Conservation (phyloP, 2,329 filamentous ascomycete genomes). For the Metarhizium sp. region DNA sequence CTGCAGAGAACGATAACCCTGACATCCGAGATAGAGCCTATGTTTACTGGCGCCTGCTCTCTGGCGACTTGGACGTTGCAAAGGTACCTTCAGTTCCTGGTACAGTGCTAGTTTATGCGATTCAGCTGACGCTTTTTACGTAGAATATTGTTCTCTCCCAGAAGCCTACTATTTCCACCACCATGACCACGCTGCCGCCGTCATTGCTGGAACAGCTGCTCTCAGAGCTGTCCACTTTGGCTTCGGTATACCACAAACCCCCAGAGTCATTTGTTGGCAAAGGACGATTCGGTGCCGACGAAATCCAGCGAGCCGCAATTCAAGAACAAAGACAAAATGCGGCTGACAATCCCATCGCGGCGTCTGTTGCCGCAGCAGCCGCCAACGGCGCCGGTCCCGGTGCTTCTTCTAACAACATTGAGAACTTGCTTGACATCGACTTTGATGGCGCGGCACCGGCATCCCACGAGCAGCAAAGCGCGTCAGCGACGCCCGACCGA, state of each 20-base stretch:
- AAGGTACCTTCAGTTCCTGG: constrained; percentile 46
- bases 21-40: constrained; percentile 96
- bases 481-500: constrained; percentile 56
- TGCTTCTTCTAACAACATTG: constrained; percentile 64
- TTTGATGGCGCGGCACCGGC: constrained; percentile 90
- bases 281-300: constrained; percentile 86
- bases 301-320: constrained; percentile 89
- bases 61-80: constrained; percentile 80
- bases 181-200: constrained; percentile 80
- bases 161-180: constrained; percentile 88
- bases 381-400: constrained; percentile 49
- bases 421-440: constrained; percentile 93
- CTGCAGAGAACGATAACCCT: constrained; percentile 91
- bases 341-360: constrained; percentile 88
- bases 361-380: constrained; percentile 66
- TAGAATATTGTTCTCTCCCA: constrained; percentile 81
- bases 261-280: constrained; percentile 97
- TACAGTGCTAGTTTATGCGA: background rate
- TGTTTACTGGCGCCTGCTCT: constrained; percentile 94
- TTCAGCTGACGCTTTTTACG: background rate
- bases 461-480: constrained; percentile 55
- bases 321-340: constrained; percentile 92
- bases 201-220: constrained; percentile 84
- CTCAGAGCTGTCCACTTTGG: constrained; percentile 82
- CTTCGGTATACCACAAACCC: constrained; percentile 97